phyloP scores from a whole-genome alignment of 345 rosid species.

The Boechera divaricarpa region DNA sequence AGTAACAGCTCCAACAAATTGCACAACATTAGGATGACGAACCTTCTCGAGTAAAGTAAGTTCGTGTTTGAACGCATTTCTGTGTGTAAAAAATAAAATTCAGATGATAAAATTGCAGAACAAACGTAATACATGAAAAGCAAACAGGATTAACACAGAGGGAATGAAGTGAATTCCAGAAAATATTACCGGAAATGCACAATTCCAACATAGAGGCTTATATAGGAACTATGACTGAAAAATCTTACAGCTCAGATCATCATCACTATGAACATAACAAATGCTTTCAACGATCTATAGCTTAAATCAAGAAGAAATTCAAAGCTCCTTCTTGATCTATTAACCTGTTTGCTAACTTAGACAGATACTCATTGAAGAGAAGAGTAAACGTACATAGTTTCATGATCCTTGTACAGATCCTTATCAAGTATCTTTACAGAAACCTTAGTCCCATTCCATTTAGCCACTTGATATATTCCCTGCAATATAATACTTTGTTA shows the following conservation, averaged over 20 bases:
- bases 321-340: not conserved
- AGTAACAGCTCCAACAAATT: conserved; percentile 99
- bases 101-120: conserved; percentile 6
- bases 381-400: conserved; percentile 62
- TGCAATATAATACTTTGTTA: conserved; percentile 43
- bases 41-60: conserved; percentile 88
- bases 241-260: conserved; percentile 15
- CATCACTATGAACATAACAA: conserved; percentile 16
- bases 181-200: not conserved
- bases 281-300: not conserved
- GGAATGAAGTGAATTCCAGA: not conserved
- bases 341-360: conserved; percentile 4
- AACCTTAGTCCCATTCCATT: conserved; percentile 99
- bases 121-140: not conserved
- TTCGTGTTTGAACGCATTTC: conserved; percentile 91
- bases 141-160: conserved; percentile 14
- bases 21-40: conserved; percentile 97
- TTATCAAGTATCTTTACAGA: conserved; percentile 91
- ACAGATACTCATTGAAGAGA: conserved; percentile 19
- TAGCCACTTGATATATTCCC: conserved; percentile 98
- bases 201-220: conserved; percentile 14
- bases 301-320: not conserved
- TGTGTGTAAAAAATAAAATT: conserved; percentile 44
- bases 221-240: not conserved
- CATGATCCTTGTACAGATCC: conserved; percentile 69